phyloP scores from a whole-genome alignment of 495 filamentous ascomycete species.

The Staphylotrichum longicolle region DNA sequence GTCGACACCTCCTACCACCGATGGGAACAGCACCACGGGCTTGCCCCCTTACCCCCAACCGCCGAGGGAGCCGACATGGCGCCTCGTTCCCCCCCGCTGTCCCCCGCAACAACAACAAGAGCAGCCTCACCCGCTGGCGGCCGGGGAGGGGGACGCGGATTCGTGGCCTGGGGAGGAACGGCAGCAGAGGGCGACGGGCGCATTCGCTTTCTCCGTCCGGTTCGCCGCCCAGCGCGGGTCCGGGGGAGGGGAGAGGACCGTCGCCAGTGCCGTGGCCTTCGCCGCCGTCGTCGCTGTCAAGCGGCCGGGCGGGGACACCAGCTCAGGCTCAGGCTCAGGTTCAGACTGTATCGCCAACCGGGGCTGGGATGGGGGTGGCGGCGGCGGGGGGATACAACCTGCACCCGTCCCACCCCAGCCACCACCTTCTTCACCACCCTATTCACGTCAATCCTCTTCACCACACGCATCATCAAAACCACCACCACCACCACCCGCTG shows the following conservation, averaged over 20 bases:
- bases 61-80: no score
- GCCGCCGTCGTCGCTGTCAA: no score
- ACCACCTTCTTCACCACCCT: not conserved
- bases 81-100: not conserved
- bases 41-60: no score
- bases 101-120: not conserved
- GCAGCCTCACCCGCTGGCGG: not conserved
- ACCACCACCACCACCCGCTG: conserved; percentile 7
- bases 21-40: not conserved
- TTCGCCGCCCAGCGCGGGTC: not conserved
- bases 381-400: not conserved
- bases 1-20: conserved; percentile 40
- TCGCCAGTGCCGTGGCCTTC: no score
- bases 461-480: not conserved
- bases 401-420: not conserved
- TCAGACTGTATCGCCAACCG: not conserved
- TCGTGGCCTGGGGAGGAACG: not conserved
- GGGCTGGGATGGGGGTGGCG: not conserved
- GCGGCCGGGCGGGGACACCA: not conserved
- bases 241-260: no score
- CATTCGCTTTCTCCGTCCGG: not conserved
- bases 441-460: not conserved
- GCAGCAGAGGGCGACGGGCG: not conserved
- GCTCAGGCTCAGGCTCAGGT: not conserved
- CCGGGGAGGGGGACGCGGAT: not conserved